Conservation (phyloP, 2,329 filamentous ascomycete species). For the Neofusicoccum sp. region DNA sequence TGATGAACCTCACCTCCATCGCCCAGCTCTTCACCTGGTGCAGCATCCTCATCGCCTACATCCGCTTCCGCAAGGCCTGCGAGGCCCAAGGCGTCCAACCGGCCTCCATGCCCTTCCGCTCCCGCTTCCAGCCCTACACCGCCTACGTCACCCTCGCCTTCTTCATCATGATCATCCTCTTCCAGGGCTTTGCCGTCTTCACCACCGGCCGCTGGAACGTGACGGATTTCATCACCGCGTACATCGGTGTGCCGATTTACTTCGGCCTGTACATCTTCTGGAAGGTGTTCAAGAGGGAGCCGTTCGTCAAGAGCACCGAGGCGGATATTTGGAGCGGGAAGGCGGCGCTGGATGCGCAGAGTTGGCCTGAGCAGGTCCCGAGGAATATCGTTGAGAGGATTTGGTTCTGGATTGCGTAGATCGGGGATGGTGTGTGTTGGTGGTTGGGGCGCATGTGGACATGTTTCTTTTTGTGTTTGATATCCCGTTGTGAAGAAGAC, state of each 20-base stretch:
- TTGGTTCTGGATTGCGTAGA: conserved; percentile 49
- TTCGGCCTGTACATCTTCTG: conserved; percentile 48
- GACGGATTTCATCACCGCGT: conserved; percentile 49
- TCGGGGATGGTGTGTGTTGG: not conserved
- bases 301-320: conserved; percentile 41
- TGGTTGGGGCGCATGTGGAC: not conserved
- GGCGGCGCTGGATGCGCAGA: conserved; percentile 46
- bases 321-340: conserved; percentile 49
- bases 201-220: conserved; percentile 7
- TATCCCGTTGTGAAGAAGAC: too few species aligned
- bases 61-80: conserved; percentile 27
- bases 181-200: conserved; percentile 52
- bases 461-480: too few species aligned
- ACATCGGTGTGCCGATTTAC: conserved; percentile 44
- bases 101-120: conserved; percentile 49
- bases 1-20: conserved; percentile 32
- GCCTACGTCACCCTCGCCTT: conserved; percentile 61
- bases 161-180: conserved; percentile 61
- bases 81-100: conserved; percentile 24
- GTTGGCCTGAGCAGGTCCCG: conserved; percentile 44
- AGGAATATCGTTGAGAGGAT: conserved; percentile 47
- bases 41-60: conserved; percentile 27
- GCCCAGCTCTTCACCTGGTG: conserved; percentile 32
- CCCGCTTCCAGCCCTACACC: conserved; percentile 49
- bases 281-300: conserved; percentile 65